Base-by-base conservation (phyloP, 2,329 filamentous ascomycete species). In the Trichophyton benhamiae region DNA sequence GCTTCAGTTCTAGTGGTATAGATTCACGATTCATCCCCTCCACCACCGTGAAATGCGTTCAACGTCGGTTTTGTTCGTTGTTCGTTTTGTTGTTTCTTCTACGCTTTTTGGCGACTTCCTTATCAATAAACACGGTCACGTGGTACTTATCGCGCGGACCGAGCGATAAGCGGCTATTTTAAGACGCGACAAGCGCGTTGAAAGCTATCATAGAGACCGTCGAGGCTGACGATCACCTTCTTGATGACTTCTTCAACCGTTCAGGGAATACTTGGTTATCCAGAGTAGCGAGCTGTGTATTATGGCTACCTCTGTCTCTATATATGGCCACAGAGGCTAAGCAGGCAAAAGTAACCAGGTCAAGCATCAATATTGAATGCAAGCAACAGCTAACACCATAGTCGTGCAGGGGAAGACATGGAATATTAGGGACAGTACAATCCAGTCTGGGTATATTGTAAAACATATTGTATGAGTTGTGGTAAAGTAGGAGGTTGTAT, bases 391-490 rank as follows among this genome's bases (percentile, higher is more conserved):
- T 65, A 55, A 13, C 15, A 13, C 52, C n/a, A 33, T 9, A 36
- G n/a, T 7, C 25, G 17, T 36, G 52, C 25, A 55, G 8, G 11
- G 13, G 11, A 1, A 27, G n/a, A 17, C 22, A 11, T 1, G 27
- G 13, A 27, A 36, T 36, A 20, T n/a, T 33, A 36, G 15, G 17
- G 30, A 8, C 8, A 22, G 8, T n/a, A 30, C 13, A n/a, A 27
- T 27, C 48, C 25, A 13, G 22, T 2, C 11, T 52, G 46, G 46
- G 46, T 52, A 52, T 55, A 36, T 55, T 36, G 33, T 55, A 33
- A 55, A 30, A 13, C 27, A 36, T 55, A 20, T 66, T 63, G 5
- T 59, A 58, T 38, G 17, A 33, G 27, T 65, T 65, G 62, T 57
- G 17, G 30, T 17, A 58, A 11, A 63, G 62, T 7, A 41, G 63